phyloP scores from a whole-genome alignment of 1,139 yeast species.

The Taphrina flavorubra region DNA sequence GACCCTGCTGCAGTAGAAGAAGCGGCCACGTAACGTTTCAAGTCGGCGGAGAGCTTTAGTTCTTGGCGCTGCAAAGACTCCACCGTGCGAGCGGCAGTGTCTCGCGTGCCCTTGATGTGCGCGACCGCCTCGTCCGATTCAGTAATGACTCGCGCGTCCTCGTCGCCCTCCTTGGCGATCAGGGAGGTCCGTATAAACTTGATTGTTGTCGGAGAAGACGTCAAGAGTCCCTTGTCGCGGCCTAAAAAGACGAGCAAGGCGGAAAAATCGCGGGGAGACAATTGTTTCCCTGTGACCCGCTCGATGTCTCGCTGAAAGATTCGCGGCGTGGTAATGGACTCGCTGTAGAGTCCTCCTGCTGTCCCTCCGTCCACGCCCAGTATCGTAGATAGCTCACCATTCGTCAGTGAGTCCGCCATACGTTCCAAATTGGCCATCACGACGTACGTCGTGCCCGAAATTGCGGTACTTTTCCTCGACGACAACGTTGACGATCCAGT shows the following conservation, averaged over 20 bases:
- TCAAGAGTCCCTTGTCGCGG: slow-evolving; percentile 15
- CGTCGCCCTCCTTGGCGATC: background rate
- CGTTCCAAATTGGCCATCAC: slow-evolving; percentile 21
- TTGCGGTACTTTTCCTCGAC: background rate
- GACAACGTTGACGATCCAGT: background rate
- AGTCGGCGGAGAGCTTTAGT: background rate
- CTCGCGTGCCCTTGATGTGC: slow-evolving; percentile 12
- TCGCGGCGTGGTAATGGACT: slow-evolving; percentile 16
- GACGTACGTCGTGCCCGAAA: slow-evolving; percentile 24
- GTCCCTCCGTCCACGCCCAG: background rate
- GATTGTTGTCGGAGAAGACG: slow-evolving; percentile 7
- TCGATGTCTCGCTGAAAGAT: background rate
- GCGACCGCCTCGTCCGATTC: slow-evolving; percentile 33
- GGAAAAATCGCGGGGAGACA: slow-evolving; percentile 8
- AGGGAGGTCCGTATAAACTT: background rate
- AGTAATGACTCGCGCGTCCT: background rate
- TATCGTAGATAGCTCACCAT: no score
- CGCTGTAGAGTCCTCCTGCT: slow-evolving; percentile 15
- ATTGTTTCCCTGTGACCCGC: background rate
- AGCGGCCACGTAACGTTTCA: background rate
- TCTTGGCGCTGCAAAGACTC: slow-evolving; percentile 1
- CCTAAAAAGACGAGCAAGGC: slow-evolving; percentile 9
- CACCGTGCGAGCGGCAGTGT: background rate
- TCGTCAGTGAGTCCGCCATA: background rate
- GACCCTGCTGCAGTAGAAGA: no score